Evolutionary conservation across 805 yeast genomes (phyloP).

Genomic region (Metschnikowia lochheadii): DNA sequence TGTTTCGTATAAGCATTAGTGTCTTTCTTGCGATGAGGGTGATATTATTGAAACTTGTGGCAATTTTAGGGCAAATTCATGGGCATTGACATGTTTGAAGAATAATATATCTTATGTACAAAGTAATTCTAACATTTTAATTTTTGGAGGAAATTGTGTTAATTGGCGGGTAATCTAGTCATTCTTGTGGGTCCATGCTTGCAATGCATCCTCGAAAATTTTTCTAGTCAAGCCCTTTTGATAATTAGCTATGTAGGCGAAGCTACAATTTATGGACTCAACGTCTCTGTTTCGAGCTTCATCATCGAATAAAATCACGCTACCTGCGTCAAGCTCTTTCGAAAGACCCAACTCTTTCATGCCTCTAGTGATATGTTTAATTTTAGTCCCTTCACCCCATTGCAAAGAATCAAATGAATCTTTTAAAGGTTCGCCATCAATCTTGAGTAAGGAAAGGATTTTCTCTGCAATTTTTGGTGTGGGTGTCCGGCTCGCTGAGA

Average conservation of each 20-base stretch:
- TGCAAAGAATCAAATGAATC: conserved; percentile 54
- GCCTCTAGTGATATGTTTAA: conserved; percentile 50
- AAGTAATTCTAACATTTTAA: not conserved
- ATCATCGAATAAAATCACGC: conserved; percentile 64
- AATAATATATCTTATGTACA: not conserved
- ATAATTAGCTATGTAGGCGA: conserved; percentile 59
- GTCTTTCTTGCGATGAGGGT: conserved; percentile 7
- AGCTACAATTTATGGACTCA: conserved; percentile 62
- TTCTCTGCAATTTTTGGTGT: conserved; percentile 74
- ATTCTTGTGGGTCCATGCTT: conserved; percentile 21
- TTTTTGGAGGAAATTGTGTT: not conserved
- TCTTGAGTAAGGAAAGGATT: conserved; percentile 48
- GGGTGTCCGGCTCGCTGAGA: conserved; percentile 77
- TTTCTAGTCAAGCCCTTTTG: conserved; percentile 52
- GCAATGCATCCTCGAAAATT: conserved; percentile 45
- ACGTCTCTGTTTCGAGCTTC: conserved; percentile 78
- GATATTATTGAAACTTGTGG: not conserved
- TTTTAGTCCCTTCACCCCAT: conserved; percentile 67
- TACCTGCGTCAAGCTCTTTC: conserved; percentile 41
- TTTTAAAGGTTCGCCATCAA: conserved; percentile 52
- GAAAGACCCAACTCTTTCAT: conserved; percentile 45
- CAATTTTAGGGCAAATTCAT: not conserved
- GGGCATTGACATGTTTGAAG: not conserved
- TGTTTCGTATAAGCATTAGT: conserved; percentile 3
- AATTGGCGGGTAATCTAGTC: not conserved